These are phyloP conservation scores for Aspergillus saccharolyticus DNA, from an alignment of 495 filamentous ascomycete species.

Conservation along the genomic window DNA sequence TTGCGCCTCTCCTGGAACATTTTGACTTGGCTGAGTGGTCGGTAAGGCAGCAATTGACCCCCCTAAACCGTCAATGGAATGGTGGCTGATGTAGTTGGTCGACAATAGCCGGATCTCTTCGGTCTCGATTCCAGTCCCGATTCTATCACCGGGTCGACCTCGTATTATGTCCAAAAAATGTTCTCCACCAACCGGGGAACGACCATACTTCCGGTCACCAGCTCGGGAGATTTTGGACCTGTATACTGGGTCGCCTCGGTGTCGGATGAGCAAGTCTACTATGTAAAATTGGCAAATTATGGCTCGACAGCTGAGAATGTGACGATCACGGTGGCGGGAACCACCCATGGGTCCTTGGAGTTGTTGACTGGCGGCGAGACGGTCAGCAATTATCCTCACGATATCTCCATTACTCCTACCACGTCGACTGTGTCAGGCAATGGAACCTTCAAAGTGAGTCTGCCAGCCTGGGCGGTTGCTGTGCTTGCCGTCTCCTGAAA, in stretches of 20 bases:
- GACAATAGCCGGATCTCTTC: background rate
- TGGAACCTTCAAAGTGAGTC: background rate
- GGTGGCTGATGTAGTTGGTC: background rate
- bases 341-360: background rate
- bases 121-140: background rate
- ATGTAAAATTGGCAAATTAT: background rate
- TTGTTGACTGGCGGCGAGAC: background rate
- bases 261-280: background rate
- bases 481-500: background rate
- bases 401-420: background rate
- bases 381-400: background rate
- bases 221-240: background rate
- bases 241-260: background rate
- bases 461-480: background rate
- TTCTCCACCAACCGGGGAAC: background rate
- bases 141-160: background rate
- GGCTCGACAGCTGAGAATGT: background rate
- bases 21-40: constrained; percentile 2
- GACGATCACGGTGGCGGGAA: background rate
- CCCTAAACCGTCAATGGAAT: too few relatives aligned
- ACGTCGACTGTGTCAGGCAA: background rate
- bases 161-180: background rate
- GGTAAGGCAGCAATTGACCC: background rate
- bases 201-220: background rate
- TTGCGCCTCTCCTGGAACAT: background rate